Conservation (phyloP, 345 rosid genomes). For the Eucalyptus regnans region DNA sequence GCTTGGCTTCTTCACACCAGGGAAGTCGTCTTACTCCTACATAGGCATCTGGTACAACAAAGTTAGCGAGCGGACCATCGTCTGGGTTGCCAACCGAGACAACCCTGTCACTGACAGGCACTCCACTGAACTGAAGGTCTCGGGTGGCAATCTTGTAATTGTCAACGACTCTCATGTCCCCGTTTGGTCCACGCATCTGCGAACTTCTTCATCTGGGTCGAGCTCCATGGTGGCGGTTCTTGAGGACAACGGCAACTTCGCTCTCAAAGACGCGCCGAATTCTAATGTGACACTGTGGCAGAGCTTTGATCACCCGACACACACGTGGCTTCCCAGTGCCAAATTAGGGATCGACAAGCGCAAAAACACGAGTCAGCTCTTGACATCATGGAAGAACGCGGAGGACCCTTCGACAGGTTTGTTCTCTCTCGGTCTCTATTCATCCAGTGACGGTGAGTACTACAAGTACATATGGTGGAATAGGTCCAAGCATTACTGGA, state of each 20-base stretch:
- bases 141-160: slow-evolving; percentile 51
- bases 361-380: slow-evolving; percentile 14
- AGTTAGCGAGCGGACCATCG: slow-evolving; percentile 20
- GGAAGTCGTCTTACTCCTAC: slow-evolving; percentile 43
- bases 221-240: slow-evolving; percentile 31
- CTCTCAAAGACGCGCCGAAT: slow-evolving; percentile 18
- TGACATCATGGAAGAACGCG: slow-evolving; percentile 51
- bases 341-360: slow-evolving; percentile 34
- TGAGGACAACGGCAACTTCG: slow-evolving; percentile 47
- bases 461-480: slow-evolving; percentile 47
- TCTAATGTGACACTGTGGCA: slow-evolving; percentile 32
- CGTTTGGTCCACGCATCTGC: slow-evolving; percentile 60
- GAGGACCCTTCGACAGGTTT: slow-evolving; percentile 67
- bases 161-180: slow-evolving; percentile 29
- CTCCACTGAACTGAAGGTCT: slow-evolving; percentile 40
- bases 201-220: slow-evolving; percentile 7
- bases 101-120: slow-evolving; percentile 28
- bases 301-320: slow-evolving; percentile 52
- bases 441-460: slow-evolving; percentile 27
- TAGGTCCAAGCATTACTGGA: slow-evolving; percentile 33
- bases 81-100: slow-evolving; percentile 81
- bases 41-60: slow-evolving; percentile 56
- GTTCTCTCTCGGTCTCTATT: slow-evolving; percentile 57
- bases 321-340: slow-evolving; percentile 74
- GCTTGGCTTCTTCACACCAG: slow-evolving; percentile 65